phyloP scores from a whole-genome alignment of 176 grass and related monocot species.

The Eragrostis nindensis region DNA sequence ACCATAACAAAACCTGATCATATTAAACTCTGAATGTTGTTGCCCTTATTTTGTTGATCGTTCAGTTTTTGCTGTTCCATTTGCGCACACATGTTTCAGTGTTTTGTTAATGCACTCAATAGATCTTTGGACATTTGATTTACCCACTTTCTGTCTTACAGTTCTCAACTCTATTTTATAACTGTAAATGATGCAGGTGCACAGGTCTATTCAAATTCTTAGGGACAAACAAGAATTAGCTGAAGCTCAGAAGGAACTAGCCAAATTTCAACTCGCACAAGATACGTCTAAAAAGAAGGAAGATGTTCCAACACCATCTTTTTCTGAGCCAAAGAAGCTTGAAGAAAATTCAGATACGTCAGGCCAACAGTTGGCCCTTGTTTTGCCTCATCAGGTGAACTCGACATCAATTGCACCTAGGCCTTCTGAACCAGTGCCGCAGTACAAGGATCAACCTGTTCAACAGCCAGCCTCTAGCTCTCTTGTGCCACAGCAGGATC shows the following conservation, averaged over 20 bases:
- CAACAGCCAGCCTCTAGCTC: slow-evolving; percentile 52
- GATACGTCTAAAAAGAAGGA: slow-evolving; percentile 78
- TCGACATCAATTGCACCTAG: slow-evolving; percentile 41
- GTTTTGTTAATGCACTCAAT: slow-evolving; percentile 21
- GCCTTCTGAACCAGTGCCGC: slow-evolving; percentile 58
- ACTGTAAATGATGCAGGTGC: slow-evolving; percentile 64
- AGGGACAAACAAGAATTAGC: slow-evolving; percentile 95
- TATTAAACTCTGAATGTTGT: slow-evolving; percentile 7
- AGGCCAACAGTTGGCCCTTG: slow-evolving; percentile 79
- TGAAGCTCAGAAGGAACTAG: slow-evolving; percentile 89
- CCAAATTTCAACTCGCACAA: slow-evolving; percentile 78
- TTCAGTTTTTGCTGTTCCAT: neutral
- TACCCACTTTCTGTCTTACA: neutral
- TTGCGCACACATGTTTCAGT: neutral
- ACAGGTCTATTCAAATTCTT: slow-evolving; percentile 87
- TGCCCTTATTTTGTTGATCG: neutral
- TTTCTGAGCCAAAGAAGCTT: slow-evolving; percentile 53
- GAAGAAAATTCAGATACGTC: slow-evolving; percentile 63
- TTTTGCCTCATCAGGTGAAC: slow-evolving; percentile 71
- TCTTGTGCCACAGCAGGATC: slow-evolving; percentile 53
- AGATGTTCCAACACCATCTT: slow-evolving; percentile 47
- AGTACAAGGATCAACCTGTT: slow-evolving; percentile 53
- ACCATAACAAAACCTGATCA: neutral
- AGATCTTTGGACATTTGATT: slow-evolving; percentile 26
- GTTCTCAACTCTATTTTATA: slow-evolving; percentile 7